Evolutionary conservation across 2,329 filamentous ascomycete genomes (phyloP).

Genomic region (Apiospora marii): DNA sequence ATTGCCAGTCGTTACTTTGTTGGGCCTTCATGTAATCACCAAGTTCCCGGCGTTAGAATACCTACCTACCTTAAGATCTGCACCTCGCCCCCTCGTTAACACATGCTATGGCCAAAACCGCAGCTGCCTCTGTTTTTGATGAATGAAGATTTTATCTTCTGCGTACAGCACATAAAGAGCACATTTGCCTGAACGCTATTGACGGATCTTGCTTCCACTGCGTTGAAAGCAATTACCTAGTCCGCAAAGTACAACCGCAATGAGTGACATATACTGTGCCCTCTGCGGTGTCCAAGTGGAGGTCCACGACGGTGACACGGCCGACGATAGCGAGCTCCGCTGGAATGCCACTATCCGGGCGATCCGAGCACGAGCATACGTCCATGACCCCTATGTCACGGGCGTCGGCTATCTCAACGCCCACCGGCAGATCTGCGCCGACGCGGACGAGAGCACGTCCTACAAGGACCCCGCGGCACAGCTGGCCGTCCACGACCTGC

Average conservation of each 20-base stretch:
- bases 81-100: too few species aligned
- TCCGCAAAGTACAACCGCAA: not conserved
- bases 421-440: constrained; percentile 28
- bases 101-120: not conserved
- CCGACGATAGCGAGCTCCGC: constrained; percentile 25
- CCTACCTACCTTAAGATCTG: not conserved
- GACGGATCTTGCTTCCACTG: not conserved
- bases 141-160: not conserved
- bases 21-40: too few species aligned
- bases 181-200: not conserved
- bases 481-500: constrained; percentile 23
- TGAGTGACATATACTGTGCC: constrained; percentile 29
- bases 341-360: constrained; percentile 34
- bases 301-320: constrained; percentile 27
- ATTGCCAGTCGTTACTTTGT: too few species aligned
- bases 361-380: constrained; percentile 22
- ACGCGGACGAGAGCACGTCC: constrained; percentile 16
- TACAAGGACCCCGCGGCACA: constrained; percentile 25
- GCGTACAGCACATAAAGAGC: not conserved
- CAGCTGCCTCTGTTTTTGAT: not conserved
- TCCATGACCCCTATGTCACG: constrained; percentile 30
- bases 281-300: constrained; percentile 32
- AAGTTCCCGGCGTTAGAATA: not conserved
- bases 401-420: constrained; percentile 34
- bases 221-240: not conserved